Conservation (phyloP, 176 grass and related monocot species). For the Triticum dicoccoides region DNA sequence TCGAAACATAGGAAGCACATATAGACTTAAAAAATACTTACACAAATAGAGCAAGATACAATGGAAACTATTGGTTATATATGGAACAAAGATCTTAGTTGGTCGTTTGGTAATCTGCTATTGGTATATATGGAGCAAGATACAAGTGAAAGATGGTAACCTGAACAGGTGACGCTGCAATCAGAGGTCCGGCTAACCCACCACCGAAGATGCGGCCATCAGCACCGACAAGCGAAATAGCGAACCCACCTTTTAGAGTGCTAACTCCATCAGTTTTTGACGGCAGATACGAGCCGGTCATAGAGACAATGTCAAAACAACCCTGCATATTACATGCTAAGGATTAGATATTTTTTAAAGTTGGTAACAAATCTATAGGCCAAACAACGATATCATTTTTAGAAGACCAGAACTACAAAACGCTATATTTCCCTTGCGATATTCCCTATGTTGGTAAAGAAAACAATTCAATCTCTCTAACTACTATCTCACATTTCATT, state of each 20-base stretch:
- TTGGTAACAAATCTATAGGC: neutral
- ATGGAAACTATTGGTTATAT: neutral
- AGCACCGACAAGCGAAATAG: conserved; percentile 47
- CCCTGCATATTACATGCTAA: conserved; percentile 11
- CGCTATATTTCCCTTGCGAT: neutral
- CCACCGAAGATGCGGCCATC: conserved; percentile 63
- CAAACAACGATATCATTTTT: neutral
- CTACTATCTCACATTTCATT: neutral
- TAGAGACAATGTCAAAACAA: conserved; percentile 61
- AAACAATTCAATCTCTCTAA: neutral
- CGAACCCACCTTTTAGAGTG: conserved; percentile 52
- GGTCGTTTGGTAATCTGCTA: too few relatives aligned
- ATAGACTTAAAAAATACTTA: too few relatives aligned
- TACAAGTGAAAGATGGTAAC: conserved; percentile 24
- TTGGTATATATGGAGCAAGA: too few relatives aligned
- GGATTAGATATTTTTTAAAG: neutral
- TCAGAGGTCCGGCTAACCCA: conserved; percentile 57
- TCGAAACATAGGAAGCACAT: too few relatives aligned
- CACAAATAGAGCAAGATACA: neutral
- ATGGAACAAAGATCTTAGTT: neutral
- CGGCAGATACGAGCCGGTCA: conserved; percentile 57
- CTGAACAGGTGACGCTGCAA: conserved; percentile 57
- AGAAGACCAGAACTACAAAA: neutral
- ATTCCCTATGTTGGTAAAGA: neutral
- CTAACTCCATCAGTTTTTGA: conserved; percentile 39